phyloP scores from a whole-genome alignment of 2,329 filamentous ascomycete genomes.

The Beauveria medogensis region DNA sequence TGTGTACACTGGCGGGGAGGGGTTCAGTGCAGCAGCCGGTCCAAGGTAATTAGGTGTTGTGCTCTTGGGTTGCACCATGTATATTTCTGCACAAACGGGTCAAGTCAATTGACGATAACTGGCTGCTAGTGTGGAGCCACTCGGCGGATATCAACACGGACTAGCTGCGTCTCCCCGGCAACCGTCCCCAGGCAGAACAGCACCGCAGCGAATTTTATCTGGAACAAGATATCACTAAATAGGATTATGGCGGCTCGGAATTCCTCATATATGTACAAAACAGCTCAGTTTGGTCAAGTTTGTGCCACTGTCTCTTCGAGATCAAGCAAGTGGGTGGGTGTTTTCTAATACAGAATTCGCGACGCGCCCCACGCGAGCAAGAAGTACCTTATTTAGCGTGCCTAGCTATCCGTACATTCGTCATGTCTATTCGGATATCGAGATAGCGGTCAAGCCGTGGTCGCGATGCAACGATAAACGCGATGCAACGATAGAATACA shows the following conservation, averaged over 20 bases:
- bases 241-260: too few species aligned
- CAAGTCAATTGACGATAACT: background rate
- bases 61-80: background rate
- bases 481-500: too few species aligned
- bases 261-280: too few species aligned
- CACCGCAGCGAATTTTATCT: background rate
- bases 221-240: too few species aligned
- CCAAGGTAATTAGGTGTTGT: constrained; percentile 3
- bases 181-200: background rate
- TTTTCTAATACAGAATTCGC: background rate
- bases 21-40: constrained; percentile 1
- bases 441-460: too few species aligned
- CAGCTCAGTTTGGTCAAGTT: too few species aligned
- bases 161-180: constrained; percentile 7
- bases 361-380: background rate
- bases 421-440: too few species aligned
- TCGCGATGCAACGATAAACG: too few species aligned
- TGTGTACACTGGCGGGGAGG: constrained; percentile 10
- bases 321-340: background rate
- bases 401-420: too few species aligned
- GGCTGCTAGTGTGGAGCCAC: background rate
- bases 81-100: constrained; percentile 1
- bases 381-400: too few species aligned
- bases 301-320: background rate
- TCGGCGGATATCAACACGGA: constrained; percentile 7